Base-by-base conservation (phyloP, 495 filamentous ascomycete species). In the Hyaloscypha finlandica region DNA sequence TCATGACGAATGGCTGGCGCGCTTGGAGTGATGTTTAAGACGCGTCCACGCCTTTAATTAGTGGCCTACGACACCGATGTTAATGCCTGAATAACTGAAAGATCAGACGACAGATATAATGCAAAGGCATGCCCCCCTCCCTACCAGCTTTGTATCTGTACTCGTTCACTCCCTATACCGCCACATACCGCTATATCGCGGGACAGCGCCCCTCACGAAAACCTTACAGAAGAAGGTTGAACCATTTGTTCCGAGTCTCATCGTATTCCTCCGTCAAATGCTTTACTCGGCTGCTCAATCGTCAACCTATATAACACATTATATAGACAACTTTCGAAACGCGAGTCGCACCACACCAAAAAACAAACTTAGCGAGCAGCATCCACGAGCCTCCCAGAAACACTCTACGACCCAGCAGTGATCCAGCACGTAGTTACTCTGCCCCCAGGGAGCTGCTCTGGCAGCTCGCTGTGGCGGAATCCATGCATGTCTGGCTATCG, bases 401-500 rank as follows among this genome's bases (percentile, higher is more conserved):
- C 71, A 70, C 66, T 70, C 66, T 63, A 54, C 67, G 58, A 57
- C 61, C 55, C 60, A 70, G 71, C 68, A 66, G 66, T 70, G 63
- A 68, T 68, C 60, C 68, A 73, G 63, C 65, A 69, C 63, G 60
- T 73, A 68, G 37, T 68, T 60, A 48, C 42, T 65, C 63, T 73
- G 67, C 73, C 70, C 63, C 80, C 81, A 81, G 84, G 83, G 81
- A 83, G 81, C 85, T 86, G 85, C 86, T 84, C 85, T 84, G 85
- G 85, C 85, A 84, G 81, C 77, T 81, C 83, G 86, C 85, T 89
- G 85, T 88, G 87, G 87, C 85, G 85, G 86, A 83, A 85, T 84
- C 83, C 85, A 89, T 89, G 87, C 81, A 79, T 86, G 84, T 84
- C 84, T 89, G 63, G 65, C 58, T 70, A 66, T 65, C 65, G 68